These are phyloP conservation scores for Candida insectorum DNA, from an alignment of 805 yeast species.

Conservation along the genomic window DNA sequence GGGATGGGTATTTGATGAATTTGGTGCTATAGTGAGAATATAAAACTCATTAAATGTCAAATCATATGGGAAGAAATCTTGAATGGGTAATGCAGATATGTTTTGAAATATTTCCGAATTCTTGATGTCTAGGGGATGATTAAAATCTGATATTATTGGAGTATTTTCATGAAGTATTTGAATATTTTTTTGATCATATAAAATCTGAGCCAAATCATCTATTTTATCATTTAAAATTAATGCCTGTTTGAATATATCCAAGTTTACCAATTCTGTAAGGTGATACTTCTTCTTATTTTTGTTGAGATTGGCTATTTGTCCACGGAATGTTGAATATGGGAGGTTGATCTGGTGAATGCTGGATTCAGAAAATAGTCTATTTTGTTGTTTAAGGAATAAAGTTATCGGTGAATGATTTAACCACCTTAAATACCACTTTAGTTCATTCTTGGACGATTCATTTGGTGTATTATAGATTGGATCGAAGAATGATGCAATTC, in stretches of 20 bases:
- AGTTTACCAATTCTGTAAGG: constrained; percentile 24
- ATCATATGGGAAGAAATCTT: constrained; percentile 27
- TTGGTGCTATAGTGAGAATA: constrained; percentile 27
- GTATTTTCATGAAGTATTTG: constrained; percentile 3
- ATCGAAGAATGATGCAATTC: constrained; percentile 22
- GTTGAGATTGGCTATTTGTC: constrained; percentile 10
- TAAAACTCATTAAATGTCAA: constrained; percentile 21
- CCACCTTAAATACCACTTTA: constrained; percentile 27
- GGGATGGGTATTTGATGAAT: too few species aligned
- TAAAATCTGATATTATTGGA: constrained; percentile 2
- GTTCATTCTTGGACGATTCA: constrained; percentile 14
- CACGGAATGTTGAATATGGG: constrained; percentile 15
- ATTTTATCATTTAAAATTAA: background rate
- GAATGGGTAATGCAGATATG: constrained; percentile 3
- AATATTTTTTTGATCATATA: constrained; percentile 5
- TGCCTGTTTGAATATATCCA: constrained; percentile 29
- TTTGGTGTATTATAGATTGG: constrained; percentile 13
- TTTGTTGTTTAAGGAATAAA: constrained; percentile 24
- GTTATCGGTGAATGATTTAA: constrained; percentile 27
- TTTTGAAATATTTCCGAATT: constrained; percentile 2
- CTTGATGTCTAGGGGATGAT: too few species aligned
- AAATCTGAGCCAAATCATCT: constrained; percentile 13
- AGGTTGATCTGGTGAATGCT: constrained; percentile 20
- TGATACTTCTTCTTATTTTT: constrained; percentile 23
- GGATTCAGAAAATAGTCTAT: constrained; percentile 24